A percentile compares a stretch with the other conserved stretches of the same genome.
These are phyloP conservation scores for Brassica juncea DNA, from an alignment of 345 rosid species.

Conservation along the genomic window DNA sequence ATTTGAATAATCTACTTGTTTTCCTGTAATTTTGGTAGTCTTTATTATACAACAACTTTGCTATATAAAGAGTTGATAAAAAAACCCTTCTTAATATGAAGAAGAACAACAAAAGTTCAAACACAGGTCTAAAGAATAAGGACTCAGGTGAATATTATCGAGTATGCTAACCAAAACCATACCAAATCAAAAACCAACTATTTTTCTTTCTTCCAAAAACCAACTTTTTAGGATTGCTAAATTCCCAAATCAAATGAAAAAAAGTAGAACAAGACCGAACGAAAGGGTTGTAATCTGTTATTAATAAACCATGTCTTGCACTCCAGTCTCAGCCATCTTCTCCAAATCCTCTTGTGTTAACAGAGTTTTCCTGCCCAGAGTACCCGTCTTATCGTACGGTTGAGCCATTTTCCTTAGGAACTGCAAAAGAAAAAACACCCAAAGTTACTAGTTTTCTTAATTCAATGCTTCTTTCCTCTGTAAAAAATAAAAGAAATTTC, in stretches of 20 bases:
- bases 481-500: neutral
- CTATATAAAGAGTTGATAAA: no score
- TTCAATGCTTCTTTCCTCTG: neutral
- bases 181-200: neutral
- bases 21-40: neutral
- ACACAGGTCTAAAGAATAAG: no score
- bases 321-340: constrained; percentile 68
- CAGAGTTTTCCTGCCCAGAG: constrained; percentile 63
- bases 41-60: neutral
- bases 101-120: no score
- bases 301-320: constrained; percentile 48
- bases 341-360: constrained; percentile 87
- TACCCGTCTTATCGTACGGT: constrained; percentile 78
- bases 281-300: neutral
- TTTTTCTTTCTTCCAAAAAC: neutral
- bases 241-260: neutral
- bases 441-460: neutral
- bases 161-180: neutral
- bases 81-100: no score
- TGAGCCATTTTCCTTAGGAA: constrained; percentile 97
- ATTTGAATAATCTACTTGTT: neutral
- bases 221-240: neutral
- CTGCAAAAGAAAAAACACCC: constrained; percentile 43
- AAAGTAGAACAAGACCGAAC: neutral
- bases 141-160: neutral